A percentile compares a stretch with the other conserved stretches of the same genome.
Conservation (phyloP, 2,329 filamentous ascomycete species). For the Fusarium transvaalense region DNA sequence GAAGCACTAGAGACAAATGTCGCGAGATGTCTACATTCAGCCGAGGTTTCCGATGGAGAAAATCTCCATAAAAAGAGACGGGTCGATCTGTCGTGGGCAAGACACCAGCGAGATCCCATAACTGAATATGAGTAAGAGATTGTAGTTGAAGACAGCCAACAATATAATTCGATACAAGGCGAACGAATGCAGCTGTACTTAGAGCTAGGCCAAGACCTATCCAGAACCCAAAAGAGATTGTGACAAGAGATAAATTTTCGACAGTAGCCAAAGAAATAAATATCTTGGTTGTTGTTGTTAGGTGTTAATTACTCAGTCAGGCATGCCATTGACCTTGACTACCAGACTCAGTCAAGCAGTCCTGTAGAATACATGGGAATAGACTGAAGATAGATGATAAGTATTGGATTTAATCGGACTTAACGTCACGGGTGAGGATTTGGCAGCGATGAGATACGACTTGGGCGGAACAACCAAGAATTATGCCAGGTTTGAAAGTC, state of each 20-base stretch:
- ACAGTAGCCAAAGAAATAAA: not conserved
- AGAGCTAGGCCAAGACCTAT: not conserved
- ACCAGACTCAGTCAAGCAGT: not conserved
- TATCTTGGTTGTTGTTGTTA: not conserved
- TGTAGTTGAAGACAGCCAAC: not conserved
- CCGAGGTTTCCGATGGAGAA: conserved; percentile 7
- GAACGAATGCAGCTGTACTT: not conserved
- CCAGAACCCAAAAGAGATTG: not conserved
- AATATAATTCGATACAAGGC: not conserved
- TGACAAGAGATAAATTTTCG: not conserved
- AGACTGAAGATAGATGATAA: not conserved
- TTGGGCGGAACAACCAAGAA: not conserved
- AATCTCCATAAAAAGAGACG: conserved; percentile 3
- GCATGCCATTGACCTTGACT: not conserved
- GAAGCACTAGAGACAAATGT: conserved; percentile 4
- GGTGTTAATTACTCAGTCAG: not conserved
- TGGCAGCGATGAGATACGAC: too few species aligned
- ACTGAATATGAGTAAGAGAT: not conserved
- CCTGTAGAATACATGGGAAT: not conserved
- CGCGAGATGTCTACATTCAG: conserved; percentile 12
- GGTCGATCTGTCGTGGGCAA: not conserved
- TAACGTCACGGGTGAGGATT: not conserved
- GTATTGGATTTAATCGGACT: not conserved
- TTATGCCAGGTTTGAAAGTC: not conserved
- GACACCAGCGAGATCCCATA: not conserved